Evolutionary conservation across 2,329 filamentous ascomycete genomes (phyloP), one percentile per base, ranked within the genome.

Genomic region (Colletotrichum sojae): DNA sequence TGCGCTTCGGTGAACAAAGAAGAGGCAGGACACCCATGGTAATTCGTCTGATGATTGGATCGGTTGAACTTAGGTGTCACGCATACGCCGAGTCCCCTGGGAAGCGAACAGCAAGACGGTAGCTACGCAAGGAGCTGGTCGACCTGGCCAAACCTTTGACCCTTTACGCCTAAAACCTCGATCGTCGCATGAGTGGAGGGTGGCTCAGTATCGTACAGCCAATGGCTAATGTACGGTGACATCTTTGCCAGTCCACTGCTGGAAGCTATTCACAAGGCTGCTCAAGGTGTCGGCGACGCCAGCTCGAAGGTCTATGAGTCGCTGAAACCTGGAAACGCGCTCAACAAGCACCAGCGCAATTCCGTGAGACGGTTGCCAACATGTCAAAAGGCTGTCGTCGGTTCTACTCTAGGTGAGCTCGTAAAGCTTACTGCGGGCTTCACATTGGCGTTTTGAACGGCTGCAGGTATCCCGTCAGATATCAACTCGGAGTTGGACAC

Each of bases 141-240:
- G 39, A 63, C 22, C n/a, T 49, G 45, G 57, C 45, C 49, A 18
- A 48, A 52, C 27, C 62, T 66, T 63, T 69, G 43, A 55, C 51
- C 45, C 49, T 58, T 36, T 39, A 12, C 43, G 13, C 55, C 49
- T 64, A 54, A 61, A 61, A 66, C 62, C 52, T 66, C 62, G 62
- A 69, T 69, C 66, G 66, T 69, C 66, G 51, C 66, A 56, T 51
- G 16, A 60, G 66, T 69, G 66, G 66, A 69, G 31, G 62, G 45
- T 43, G 36, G 51, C 22, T 54, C 20, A 27, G 36, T 60, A 69
- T 69, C 62, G 62, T 45, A 66, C 66, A 45, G 46, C 62, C 66
- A 69, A 61, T 61, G 45, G 25, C 43, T 48, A 61, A 69, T 40
- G 56, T 56, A 69, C 62, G 56, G 56, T 66, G 66, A 69, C 66